phyloP scores from a whole-genome alignment of 208 protist species.

The Crithidia thermophila region DNA sequence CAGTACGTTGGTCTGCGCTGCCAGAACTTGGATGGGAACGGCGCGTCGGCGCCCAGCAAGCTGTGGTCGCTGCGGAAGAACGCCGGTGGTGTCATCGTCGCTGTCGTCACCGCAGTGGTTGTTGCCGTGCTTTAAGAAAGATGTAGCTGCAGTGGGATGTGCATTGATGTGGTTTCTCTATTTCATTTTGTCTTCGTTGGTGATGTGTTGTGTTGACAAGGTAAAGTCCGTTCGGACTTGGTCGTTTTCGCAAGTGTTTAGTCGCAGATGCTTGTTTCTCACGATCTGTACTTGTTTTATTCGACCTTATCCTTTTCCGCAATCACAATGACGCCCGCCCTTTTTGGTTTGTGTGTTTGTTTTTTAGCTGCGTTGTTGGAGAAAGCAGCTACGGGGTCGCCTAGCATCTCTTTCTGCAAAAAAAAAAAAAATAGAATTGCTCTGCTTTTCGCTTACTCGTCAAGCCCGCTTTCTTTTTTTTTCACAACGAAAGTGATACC shows the following conservation, averaged over 20 bases:
- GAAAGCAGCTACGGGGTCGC: no score
- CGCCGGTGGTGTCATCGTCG: not conserved
- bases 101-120: not conserved
- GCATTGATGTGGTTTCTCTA: no score
- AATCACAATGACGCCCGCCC: no score
- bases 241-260: not conserved
- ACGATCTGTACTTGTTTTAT: no score
- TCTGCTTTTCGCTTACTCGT: no score
- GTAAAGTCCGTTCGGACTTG: no score
- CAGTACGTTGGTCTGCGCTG: constrained; percentile 21
- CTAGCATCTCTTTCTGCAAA: not conserved
- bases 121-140: not conserved
- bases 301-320: no score
- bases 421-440: no score
- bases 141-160: not conserved
- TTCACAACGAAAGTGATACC: not conserved
- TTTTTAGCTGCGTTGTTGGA: no score
- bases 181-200: not conserved
- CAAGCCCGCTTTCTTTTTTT: not conserved
- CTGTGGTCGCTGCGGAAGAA: constrained; percentile 1
- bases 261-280: no score
- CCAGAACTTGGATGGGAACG: not conserved
- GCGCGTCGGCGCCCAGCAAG: not conserved
- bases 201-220: no score
- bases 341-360: no score